These are phyloP conservation scores for Oidiodendron maius DNA, from an alignment of 495 filamentous ascomycete species.

Conservation along the genomic window DNA sequence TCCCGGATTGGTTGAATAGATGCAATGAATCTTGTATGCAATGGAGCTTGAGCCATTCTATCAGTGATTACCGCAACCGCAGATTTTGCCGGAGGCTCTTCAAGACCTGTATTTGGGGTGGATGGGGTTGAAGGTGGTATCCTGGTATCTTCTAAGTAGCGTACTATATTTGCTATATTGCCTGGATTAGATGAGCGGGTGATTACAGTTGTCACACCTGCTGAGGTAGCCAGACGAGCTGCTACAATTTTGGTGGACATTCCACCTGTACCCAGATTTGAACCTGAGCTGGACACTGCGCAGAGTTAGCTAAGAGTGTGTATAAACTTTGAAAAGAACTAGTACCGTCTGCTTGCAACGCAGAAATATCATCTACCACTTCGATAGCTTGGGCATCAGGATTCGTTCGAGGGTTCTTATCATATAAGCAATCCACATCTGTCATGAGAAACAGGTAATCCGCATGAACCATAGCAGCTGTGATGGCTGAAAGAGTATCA, in stretches of 20 bases:
- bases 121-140: constrained; percentile 9
- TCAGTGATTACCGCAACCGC: constrained; percentile 28
- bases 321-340: constrained; percentile 6
- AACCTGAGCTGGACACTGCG: constrained; percentile 78
- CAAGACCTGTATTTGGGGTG: constrained; percentile 11
- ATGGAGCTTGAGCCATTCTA: constrained; percentile 15
- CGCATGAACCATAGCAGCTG: constrained; percentile 93
- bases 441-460: constrained; percentile 99
- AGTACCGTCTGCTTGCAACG: constrained; percentile 77
- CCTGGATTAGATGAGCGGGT: constrained; percentile 85
- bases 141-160: constrained; percentile 62
- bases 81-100: constrained; percentile 30
- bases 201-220: constrained; percentile 92
- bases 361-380: constrained; percentile 82
- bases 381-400: constrained; percentile 85
- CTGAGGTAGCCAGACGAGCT: constrained; percentile 86
- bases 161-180: constrained; percentile 85
- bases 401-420: constrained; percentile 83
- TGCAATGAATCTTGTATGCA: constrained; percentile 91
- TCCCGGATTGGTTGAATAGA: constrained; percentile 83
- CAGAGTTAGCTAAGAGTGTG: background rate
- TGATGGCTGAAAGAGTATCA: constrained; percentile 93
- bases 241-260: constrained; percentile 98
- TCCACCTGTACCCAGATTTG: constrained; percentile 86
- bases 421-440: constrained; percentile 95